Evolutionary conservation across 2,329 filamentous ascomycete species (phyloP), one percentile per base, ranked within the genome.

Genomic region (Ambrosiella beaveri): DNA sequence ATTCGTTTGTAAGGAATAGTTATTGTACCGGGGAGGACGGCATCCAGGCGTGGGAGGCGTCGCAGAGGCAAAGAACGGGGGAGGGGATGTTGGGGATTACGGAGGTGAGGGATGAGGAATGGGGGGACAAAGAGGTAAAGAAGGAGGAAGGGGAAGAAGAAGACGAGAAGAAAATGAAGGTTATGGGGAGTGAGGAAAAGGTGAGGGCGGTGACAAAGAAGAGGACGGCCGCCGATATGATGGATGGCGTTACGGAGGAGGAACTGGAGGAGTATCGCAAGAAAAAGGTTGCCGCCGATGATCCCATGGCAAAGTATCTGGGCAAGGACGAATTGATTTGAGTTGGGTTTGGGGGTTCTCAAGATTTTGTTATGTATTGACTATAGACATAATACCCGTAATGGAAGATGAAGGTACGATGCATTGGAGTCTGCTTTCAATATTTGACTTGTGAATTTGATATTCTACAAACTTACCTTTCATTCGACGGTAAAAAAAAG

Each of bases 21-120:
- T 98, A 97, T 66, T 98, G 93, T 69, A 97, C 91, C 0, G 93
- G 93, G 35, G 88, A 93, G 61, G 87, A 86, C 60, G 93, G 93
- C 40, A 94, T 82, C 68, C 73, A 73, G 61, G 90, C 88, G 1
- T 89, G 87, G 70, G 84, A 90, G 64, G 84, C 86, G 59, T 82
- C 87, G 0, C 83, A 93, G 63, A 73, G 67, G 63, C 80, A 77
- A 66, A 70, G 75, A n/a, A 40, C 15, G 12, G 52, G 52, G 9
- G 72, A 69, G 1, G 76, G 78, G 17, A 71, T 66, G 1, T 71
- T 68, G 54, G 65, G 77, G 56, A 65, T 71, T n/a, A 64, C 64
- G 17, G 62, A 61, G 7, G 57, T 57, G 9, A 53, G 62, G 15
- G 65, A 64, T 17, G 49, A 61, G 1, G 50, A 57, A 1, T 63